Percentiles rank a stretch among this genome's conserved stretches.
Conservation (phyloP, 2,329 filamentous ascomycete species). For the Fusarium xylarioides region DNA sequence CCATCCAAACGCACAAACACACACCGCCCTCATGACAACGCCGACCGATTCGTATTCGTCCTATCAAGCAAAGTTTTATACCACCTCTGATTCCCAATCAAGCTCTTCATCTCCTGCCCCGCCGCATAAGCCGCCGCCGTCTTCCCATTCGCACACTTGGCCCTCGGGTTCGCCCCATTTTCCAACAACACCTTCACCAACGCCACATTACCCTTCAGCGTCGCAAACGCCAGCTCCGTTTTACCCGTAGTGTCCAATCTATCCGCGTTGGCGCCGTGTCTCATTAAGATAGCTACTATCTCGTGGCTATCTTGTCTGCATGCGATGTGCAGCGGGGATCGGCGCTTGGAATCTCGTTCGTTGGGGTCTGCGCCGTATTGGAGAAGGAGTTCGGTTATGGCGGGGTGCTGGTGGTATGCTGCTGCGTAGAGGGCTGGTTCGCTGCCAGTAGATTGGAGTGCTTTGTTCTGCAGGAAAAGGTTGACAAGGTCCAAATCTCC, state of each 20-base stretch:
- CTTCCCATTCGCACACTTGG: constrained; percentile 6
- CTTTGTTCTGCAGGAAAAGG: not conserved
- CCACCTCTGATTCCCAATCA: not conserved
- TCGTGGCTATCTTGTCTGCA: not conserved
- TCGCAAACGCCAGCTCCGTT: not conserved
- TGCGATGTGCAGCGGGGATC: not conserved
- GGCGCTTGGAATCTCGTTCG: not conserved
- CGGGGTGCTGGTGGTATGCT: accelerated
- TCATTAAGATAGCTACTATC: not conserved
- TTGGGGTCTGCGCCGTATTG: not conserved
- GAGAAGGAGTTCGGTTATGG: not conserved
- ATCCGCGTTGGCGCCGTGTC: not conserved
- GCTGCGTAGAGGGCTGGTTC: not conserved
- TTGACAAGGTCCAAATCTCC: not conserved
- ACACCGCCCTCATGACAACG: not conserved
- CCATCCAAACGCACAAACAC: accelerated
- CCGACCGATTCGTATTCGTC: not conserved
- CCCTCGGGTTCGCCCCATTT: not conserved
- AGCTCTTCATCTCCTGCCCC: not conserved
- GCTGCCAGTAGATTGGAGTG: accelerated
- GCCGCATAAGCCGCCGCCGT: not conserved
- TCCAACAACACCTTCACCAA: not conserved
- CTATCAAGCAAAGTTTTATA: not conserved
- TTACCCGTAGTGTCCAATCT: not conserved
- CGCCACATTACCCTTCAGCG: not conserved